Evolutionary conservation across 192 early-diverging fungal species (phyloP).

Genomic region (Coemansia furcata): DNA sequence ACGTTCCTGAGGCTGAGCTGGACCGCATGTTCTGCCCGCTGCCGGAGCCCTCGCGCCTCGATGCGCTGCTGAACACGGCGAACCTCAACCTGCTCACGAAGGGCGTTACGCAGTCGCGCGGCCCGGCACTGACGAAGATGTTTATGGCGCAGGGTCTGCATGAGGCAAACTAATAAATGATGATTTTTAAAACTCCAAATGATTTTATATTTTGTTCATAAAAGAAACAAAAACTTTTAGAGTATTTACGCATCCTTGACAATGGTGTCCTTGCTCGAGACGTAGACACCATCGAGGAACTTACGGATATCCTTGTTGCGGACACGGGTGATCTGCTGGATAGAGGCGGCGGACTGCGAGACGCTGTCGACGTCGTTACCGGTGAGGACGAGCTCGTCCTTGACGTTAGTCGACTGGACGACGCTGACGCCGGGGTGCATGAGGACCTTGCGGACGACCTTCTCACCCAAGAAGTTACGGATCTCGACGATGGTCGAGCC

Average conservation of each 20-base stretch:
- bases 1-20: slow-evolving; percentile 66
- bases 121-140: slow-evolving; percentile 91
- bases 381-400: slow-evolving; percentile 92
- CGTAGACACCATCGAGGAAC: slow-evolving; percentile 98
- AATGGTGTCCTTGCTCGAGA: slow-evolving; percentile 77
- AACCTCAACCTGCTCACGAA: slow-evolving; percentile 92
- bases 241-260: slow-evolving; percentile 53
- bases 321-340: slow-evolving; percentile 91
- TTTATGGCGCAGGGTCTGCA: slow-evolving; percentile 78
- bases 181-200: slow-evolving; percentile 8
- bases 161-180: slow-evolving; percentile 32
- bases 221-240: not conserved
- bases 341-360: slow-evolving; percentile 93
- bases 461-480: slow-evolving; percentile 99
- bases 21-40: slow-evolving; percentile 63
- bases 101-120: slow-evolving; percentile 91
- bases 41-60: slow-evolving; percentile 88
- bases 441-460: slow-evolving; percentile 79
- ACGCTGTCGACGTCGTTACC: slow-evolving; percentile 95
- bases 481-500: slow-evolving; percentile 79
- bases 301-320: slow-evolving; percentile 99
- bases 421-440: slow-evolving; percentile 86
- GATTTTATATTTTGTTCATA: not conserved
- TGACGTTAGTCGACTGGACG: slow-evolving; percentile 73
- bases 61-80: slow-evolving; percentile 82